Conservation (phyloP, 306 rosid species). For the Cucurbita argyrosperma region DNA sequence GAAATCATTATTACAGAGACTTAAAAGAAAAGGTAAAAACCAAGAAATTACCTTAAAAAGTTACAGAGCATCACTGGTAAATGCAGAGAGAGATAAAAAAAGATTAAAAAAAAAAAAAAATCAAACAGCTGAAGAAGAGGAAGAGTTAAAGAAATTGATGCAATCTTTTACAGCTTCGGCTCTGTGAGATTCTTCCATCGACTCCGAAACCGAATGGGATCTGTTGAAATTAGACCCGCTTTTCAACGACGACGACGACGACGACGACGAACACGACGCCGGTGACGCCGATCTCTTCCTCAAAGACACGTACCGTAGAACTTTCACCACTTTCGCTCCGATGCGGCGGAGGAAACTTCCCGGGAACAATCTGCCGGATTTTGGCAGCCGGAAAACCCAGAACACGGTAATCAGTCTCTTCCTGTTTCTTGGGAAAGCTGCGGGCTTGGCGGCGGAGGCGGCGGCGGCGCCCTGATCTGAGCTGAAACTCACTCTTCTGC, state of each 20-base stretch:
- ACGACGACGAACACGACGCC: not conserved
- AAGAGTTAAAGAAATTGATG: constrained; percentile 67
- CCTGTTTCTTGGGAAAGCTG: constrained; percentile 9
- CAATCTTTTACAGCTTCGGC: constrained; percentile 81
- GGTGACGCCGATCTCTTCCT: not conserved
- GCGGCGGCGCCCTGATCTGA: not conserved
- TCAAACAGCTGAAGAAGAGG: constrained; percentile 6
- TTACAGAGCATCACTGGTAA: not conserved
- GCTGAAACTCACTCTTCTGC: constrained; percentile 15
- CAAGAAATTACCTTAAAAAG: not conserved
- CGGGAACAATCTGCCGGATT: not conserved
- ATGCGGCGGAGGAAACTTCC: constrained; percentile 1
- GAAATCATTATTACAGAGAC: too few species aligned
- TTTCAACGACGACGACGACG: not conserved
- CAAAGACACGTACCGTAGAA: not conserved
- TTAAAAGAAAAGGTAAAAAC: not conserved
- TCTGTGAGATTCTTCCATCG: constrained; percentile 60
- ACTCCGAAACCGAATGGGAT: constrained; percentile 27
- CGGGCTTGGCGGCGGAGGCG: constrained; percentile 14
- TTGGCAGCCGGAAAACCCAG: not conserved
- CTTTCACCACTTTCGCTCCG: not conserved
- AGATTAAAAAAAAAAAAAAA: not conserved
- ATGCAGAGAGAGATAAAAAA: not conserved
- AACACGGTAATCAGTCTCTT: not conserved
- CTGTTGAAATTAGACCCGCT: not conserved